These are phyloP conservation scores for Mimosa bimucronata DNA, from an alignment of 306 rosid genomes.

Conservation along the genomic window DNA sequence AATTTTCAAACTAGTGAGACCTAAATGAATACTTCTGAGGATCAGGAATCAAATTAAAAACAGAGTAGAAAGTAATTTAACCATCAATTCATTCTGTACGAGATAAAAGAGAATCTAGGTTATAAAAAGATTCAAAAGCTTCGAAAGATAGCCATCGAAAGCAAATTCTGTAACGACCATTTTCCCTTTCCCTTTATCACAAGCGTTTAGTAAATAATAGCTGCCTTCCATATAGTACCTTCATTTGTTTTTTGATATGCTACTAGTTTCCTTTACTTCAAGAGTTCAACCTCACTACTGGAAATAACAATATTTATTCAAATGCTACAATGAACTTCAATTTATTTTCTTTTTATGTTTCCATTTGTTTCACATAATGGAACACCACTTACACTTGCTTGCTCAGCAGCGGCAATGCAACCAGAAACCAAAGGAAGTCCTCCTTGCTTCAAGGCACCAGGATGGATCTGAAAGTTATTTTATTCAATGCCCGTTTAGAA, in stretches of 20 bases:
- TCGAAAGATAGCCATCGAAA: neutral
- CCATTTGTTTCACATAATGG: slow-evolving; percentile 27
- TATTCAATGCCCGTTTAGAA: slow-evolving; percentile 34
- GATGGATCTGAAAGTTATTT: slow-evolving; percentile 79
- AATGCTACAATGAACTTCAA: slow-evolving; percentile 12
- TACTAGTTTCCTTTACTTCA: slow-evolving; percentile 23
- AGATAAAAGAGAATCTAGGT: neutral
- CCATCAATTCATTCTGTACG: neutral
- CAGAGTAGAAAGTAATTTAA: neutral
- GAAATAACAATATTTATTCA: slow-evolving; percentile 11
- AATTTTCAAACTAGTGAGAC: neutral
- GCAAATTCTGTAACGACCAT: neutral
- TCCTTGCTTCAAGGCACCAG: slow-evolving; percentile 84
- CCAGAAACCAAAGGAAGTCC: slow-evolving; percentile 88
- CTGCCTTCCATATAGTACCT: slow-evolving; percentile 9
- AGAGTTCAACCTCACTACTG: neutral
- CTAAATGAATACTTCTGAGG: neutral
- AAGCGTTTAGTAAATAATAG: neutral
- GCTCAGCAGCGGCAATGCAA: slow-evolving; percentile 90
- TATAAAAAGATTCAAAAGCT: neutral
- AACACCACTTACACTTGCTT: slow-evolving; percentile 75
- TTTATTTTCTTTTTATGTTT: slow-evolving; percentile 12
- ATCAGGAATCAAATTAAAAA: neutral
- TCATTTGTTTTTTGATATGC: slow-evolving; percentile 20
- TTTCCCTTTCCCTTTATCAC: neutral